Evolutionary conservation across 2,329 filamentous ascomycete species (phyloP).

Genomic region (Pseudocercospora cruenta): DNA sequence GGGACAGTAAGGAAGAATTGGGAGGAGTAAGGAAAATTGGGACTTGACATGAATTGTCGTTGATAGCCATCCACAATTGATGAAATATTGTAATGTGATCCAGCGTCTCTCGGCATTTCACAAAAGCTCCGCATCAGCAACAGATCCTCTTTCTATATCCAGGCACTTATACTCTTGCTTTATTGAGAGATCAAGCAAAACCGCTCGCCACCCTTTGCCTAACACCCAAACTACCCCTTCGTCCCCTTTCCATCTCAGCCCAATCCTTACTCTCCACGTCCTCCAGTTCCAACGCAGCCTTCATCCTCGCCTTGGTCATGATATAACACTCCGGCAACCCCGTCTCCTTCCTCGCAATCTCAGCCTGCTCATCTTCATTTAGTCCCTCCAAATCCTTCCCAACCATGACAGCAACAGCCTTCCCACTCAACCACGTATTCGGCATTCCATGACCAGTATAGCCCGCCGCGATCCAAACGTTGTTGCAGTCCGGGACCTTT

Average conservation of each 20-base stretch:
- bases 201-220: constrained; percentile 2
- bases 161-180: background rate
- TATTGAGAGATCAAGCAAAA: background rate
- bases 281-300: constrained; percentile 29
- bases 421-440: constrained; percentile 68
- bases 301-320: constrained; percentile 32
- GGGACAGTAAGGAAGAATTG: background rate
- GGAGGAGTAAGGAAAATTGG: background rate
- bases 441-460: constrained; percentile 74
- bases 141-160: background rate
- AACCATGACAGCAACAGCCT: constrained; percentile 66
- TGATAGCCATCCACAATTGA: background rate
- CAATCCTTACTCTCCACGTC: constrained; percentile 35
- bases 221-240: constrained; percentile 3
- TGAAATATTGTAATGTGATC: background rate
- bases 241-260: constrained; percentile 31
- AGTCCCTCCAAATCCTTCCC: constrained; percentile 38
- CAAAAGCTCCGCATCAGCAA: too few species aligned
- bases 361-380: constrained; percentile 18
- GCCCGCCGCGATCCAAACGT: constrained; percentile 41
- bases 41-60: background rate
- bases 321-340: constrained; percentile 37
- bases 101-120: too few species aligned
- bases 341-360: constrained; percentile 23
- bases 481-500: constrained; percentile 56